Conservation (phyloP, 805 yeast species). For the Ogataea corticis region DNA sequence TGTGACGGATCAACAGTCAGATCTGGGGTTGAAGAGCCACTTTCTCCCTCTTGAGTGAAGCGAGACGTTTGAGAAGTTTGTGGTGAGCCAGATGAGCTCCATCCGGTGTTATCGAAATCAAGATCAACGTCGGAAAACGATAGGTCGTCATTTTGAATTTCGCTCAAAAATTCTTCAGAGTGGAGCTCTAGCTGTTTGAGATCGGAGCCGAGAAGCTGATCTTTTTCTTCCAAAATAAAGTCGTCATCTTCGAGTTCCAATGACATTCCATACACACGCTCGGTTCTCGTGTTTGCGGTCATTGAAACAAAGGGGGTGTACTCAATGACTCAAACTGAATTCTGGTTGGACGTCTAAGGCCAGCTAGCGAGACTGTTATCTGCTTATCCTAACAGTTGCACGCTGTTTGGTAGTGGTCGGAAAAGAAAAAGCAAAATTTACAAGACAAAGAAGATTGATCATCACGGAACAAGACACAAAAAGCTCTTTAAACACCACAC, state of each 20-base stretch:
- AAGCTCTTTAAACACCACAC: neutral
- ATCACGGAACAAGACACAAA: conserved; percentile 5
- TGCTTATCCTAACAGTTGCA: neutral
- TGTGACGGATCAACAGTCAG: conserved; percentile 17
- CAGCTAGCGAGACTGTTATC: neutral
- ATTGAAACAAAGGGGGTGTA: neutral
- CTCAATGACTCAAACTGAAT: too few relatives aligned
- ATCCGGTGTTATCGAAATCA: conserved; percentile 13
- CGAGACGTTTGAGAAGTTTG: conserved; percentile 15
- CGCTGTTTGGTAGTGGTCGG: neutral
- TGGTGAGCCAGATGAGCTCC: conserved; percentile 13
- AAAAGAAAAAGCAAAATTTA: neutral
- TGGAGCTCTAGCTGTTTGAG: conserved; percentile 16
- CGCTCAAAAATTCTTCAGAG: conserved; percentile 17
- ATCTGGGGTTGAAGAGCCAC: conserved; percentile 6
- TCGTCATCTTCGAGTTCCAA: conserved; percentile 4
- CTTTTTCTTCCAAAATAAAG: conserved; percentile 5
- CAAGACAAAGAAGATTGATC: neutral
- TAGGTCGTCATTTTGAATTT: conserved; percentile 19
- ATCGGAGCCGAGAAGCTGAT: conserved; percentile 12
- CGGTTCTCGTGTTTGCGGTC: conserved; percentile 1
- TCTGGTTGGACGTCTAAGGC: neutral
- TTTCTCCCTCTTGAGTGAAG: conserved; percentile 10
- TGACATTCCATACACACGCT: conserved; percentile 1
- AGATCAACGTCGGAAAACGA: conserved; percentile 17